phyloP scores from a whole-genome alignment of 2,329 filamentous ascomycete species.

The Trichoderma sp. region DNA sequence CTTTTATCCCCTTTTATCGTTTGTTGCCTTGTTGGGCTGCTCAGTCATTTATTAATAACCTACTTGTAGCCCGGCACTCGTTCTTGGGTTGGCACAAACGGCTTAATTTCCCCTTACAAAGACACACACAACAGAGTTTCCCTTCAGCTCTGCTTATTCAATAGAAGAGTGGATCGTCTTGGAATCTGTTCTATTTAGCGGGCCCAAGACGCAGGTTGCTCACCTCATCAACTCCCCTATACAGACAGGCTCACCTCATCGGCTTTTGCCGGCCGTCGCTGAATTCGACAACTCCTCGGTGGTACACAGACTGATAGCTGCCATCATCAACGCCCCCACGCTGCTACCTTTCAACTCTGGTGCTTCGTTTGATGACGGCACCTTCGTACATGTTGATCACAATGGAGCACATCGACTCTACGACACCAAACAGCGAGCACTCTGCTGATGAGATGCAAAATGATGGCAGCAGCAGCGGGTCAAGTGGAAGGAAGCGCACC shows the following conservation, averaged over 20 bases:
- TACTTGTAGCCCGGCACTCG: neutral
- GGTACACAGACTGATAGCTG: neutral
- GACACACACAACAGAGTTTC: neutral
- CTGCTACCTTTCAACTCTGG: neutral
- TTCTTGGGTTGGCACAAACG: neutral
- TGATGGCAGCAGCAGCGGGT: neutral
- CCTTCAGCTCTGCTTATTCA: neutral
- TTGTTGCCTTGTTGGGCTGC: neutral
- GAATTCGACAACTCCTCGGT: neutral
- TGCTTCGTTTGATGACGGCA: neutral
- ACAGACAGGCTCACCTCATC: neutral
- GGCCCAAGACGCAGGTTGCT: neutral
- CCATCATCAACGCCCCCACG: constrained; percentile 1
- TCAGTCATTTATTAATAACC: neutral
- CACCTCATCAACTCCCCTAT: constrained; percentile 3
- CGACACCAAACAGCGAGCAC: neutral
- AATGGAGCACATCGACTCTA: neutral
- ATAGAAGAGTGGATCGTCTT: neutral
- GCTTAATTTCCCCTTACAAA: neutral
- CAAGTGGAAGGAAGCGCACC: neutral
- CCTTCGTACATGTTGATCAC: neutral
- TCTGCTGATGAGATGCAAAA: neutral
- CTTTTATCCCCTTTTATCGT: neutral
- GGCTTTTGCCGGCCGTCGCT: neutral
- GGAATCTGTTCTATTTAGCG: neutral